These are phyloP conservation scores for Jatropha podagrica DNA, from an alignment of 441 rosid genomes.

Conservation along the genomic window DNA sequence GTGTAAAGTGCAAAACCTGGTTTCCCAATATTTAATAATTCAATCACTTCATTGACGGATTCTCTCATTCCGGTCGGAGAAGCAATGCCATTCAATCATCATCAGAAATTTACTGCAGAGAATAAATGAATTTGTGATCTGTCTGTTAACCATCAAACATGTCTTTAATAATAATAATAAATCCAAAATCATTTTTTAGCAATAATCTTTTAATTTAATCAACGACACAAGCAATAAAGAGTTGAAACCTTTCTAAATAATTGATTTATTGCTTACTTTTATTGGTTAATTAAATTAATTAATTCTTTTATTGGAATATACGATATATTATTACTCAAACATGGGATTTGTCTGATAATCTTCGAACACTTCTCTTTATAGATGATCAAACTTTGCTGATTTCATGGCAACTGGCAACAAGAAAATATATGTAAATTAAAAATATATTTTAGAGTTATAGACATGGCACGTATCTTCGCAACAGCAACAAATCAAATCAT, in stretches of 20 bases:
- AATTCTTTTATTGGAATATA: not conserved
- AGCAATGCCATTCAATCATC: too few relatives aligned
- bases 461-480: too few relatives aligned
- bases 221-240: slow-evolving; percentile 2
- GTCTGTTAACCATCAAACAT: slow-evolving; percentile 17
- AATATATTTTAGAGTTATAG: too few relatives aligned
- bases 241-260: too few relatives aligned
- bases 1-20: not conserved
- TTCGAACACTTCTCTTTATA: slow-evolving; percentile 23
- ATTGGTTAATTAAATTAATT: too few relatives aligned
- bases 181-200: not conserved
- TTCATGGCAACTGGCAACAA: not conserved
- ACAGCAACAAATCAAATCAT: too few relatives aligned
- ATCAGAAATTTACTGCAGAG: too few relatives aligned
- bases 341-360: slow-evolving; percentile 18
- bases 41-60: too few relatives aligned
- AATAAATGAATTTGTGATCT: not conserved
- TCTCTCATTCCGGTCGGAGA: too few relatives aligned
- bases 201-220: not conserved
- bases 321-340: not conserved
- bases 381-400: slow-evolving; percentile 1
- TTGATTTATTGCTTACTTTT: too few relatives aligned
- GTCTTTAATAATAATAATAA: not conserved
- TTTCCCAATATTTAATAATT: too few relatives aligned
- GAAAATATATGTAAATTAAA: too few relatives aligned